phyloP scores from a whole-genome alignment of 192 early-diverging fungal genomes.

The Backusella liffmaniae region DNA sequence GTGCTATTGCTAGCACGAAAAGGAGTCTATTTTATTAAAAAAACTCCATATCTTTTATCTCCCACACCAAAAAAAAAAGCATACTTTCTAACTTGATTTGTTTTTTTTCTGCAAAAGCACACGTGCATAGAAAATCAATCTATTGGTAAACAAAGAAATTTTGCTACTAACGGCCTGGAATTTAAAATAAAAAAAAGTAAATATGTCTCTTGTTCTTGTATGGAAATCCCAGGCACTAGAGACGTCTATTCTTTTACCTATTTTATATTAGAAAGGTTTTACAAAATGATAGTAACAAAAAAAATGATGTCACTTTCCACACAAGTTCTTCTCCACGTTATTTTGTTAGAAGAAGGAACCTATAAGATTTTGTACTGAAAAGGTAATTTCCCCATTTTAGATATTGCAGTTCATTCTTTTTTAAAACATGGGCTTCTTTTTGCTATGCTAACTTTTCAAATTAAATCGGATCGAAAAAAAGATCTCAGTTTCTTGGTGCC shows the following conservation, averaged over 20 bases:
- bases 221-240: background rate
- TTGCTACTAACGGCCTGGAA: background rate
- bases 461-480: background rate
- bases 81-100: background rate
- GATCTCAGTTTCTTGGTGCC: no score
- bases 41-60: background rate
- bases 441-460: background rate
- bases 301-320: background rate
- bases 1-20: background rate
- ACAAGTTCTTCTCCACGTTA: background rate
- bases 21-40: background rate
- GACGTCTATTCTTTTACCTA: background rate
- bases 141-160: background rate
- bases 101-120: background rate
- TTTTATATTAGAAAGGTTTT: no score
- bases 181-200: background rate
- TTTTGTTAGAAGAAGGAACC: background rate
- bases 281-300: no score
- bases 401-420: background rate
- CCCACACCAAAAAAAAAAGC: background rate
- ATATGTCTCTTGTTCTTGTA: background rate
- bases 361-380: background rate
- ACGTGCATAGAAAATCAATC: background rate
- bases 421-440: background rate
- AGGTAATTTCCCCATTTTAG: background rate